Evolutionary conservation across 768 basidiomycete genomes (phyloP).

Genomic region (Hydnomerulius pinastri): DNA sequence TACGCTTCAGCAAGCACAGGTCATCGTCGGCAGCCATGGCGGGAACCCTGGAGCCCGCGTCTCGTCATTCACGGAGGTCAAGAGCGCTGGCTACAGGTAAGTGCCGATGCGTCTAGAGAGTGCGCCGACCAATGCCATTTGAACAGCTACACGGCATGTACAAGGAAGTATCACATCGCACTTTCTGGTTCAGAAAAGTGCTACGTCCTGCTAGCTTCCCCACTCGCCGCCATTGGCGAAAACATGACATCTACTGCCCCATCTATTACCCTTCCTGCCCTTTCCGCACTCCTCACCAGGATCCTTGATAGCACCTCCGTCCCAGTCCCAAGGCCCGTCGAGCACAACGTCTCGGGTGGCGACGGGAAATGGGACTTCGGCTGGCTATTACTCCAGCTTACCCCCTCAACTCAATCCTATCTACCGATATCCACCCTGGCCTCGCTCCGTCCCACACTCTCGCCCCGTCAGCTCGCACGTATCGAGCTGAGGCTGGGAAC

Average conservation of each 20-base stretch:
- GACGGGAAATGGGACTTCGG: constrained; percentile 22
- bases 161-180: constrained; percentile 31
- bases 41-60: constrained; percentile 9
- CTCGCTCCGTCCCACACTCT: constrained; percentile 38
- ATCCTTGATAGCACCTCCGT: constrained; percentile 49
- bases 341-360: constrained; percentile 44
- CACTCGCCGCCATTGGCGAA: constrained; percentile 13
- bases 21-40: constrained; percentile 30
- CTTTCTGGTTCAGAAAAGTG: constrained; percentile 19
- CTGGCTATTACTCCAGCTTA: constrained; percentile 35
- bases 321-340: constrained; percentile 48
- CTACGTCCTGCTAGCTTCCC: constrained; percentile 31
- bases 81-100: constrained; percentile 33
- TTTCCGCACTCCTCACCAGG: constrained; percentile 40
- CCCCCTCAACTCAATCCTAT: constrained; percentile 37
- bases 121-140: not conserved
- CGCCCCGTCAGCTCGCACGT: constrained; percentile 40
- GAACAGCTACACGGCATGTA: constrained; percentile 27
- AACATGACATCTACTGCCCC: not conserved
- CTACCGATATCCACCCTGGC: constrained; percentile 30
- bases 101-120: not conserved
- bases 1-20: constrained; percentile 30
- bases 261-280: constrained; percentile 33
- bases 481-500: constrained; percentile 65
- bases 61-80: constrained; percentile 24